Evolutionary conservation across 2,329 filamentous ascomycete genomes (phyloP), one percentile per base, ranked within the genome.

Genomic region (Phaeosphaeria sp.): DNA sequence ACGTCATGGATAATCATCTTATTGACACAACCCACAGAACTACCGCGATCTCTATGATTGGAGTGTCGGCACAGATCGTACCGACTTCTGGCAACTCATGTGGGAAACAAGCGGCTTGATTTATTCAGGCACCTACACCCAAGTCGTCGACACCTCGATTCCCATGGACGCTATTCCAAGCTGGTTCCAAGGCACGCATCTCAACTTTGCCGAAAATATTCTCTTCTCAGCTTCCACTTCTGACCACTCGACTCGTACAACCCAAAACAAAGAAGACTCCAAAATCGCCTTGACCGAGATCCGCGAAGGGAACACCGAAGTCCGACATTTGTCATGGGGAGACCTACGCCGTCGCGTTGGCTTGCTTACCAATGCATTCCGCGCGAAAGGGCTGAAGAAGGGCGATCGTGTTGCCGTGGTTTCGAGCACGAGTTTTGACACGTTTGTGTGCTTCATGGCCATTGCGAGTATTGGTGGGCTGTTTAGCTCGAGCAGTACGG

Each of bases 171-270:
- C 82, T 17, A 83, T 94, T 5, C 92, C 92, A 0, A 78, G 81
- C 42, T 96, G 92, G 92, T 96, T 95, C 74, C 79, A 86, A 1
- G 92, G 92, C 27, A 83, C 93, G 1, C 78, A 81, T 5, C 75
- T 95, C 66, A 96, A 93, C 69, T 94, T 89, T 72, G 89, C 91
- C 5, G 91, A 96, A 78, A 96, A 95, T 71, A 77, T 92, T 23
- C 85, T 96, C 23, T 93, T 86, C 79, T 84, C 84, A 1, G 72
- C 74, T 2, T 71, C 77, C 1, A 68, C 77, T 0, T 72, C 78
- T n/a, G 69, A 81, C 10, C 74, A 79, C 0, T 82, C 79, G 2
- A 70, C 80, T 22, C 79, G 81, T 4, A 81, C 82, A 7, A 90
- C 80, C 0, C 64, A 72, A 3, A 80, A 86, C 59, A 95, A 95